Evolutionary conservation across 495 filamentous ascomycete genomes (phyloP).

Genomic region (Penicillium crystallinum): DNA sequence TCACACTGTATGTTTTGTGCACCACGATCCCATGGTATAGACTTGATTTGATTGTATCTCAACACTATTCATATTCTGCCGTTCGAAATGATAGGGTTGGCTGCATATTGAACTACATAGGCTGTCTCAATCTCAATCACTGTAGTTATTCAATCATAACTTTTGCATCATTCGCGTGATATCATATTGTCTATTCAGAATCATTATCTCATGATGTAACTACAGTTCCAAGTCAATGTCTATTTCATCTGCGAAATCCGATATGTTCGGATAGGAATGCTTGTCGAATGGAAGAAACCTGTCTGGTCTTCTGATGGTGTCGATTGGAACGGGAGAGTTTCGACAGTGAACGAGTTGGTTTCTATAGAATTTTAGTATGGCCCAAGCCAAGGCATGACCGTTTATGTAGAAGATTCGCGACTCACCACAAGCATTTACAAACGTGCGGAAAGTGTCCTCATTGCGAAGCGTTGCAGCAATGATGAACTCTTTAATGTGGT

Average conservation of each 20-base stretch:
- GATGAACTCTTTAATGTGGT: slow-evolving; percentile 44
- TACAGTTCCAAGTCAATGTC: background rate
- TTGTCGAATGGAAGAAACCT: slow-evolving; percentile 53
- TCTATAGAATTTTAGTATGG: slow-evolving; percentile 18
- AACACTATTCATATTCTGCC: background rate
- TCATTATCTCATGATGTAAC: slow-evolving; percentile 8
- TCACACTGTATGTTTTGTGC: background rate
- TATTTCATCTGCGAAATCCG: slow-evolving; percentile 19
- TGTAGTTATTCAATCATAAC: background rate
- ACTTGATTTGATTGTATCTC: background rate
- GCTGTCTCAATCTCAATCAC: background rate
- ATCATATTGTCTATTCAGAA: slow-evolving; percentile 3
- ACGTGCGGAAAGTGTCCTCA: slow-evolving; percentile 54
- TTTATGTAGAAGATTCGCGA: slow-evolving; percentile 4
- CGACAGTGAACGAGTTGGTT: slow-evolving; percentile 31
- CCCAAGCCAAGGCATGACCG: background rate
- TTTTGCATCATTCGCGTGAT: background rate
- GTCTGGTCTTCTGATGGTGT: slow-evolving; percentile 43
- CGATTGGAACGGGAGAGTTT: slow-evolving; percentile 41
- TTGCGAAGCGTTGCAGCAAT: slow-evolving; percentile 61
- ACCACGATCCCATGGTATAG: background rate
- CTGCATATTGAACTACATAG: background rate
- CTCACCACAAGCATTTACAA: slow-evolving; percentile 55
- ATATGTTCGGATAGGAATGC: slow-evolving; percentile 47
- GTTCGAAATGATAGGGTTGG: background rate